Conservation (phyloP, 1,284 basidiomycete species). For the Termitomyces sp. region DNA sequence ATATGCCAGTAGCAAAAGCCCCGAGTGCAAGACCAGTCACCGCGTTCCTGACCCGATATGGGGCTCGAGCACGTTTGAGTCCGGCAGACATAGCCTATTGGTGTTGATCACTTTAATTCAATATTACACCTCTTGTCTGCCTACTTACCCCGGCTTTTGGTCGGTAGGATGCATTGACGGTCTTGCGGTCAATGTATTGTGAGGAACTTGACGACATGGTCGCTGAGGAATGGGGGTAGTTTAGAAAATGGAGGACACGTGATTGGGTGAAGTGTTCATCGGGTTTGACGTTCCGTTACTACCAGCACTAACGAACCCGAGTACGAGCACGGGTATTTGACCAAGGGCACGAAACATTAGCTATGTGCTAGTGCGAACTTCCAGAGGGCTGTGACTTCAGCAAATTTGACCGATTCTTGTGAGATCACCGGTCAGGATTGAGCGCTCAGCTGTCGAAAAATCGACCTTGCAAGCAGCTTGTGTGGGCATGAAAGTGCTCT, state of each 20-base stretch:
- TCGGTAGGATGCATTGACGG: conserved; percentile 34
- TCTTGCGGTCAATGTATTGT: conserved; percentile 34
- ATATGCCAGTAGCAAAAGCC: conserved; percentile 79
- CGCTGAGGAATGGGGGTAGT: neutral
- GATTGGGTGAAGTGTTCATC: neutral
- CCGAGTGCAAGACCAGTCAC: conserved; percentile 72
- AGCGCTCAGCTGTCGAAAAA: too few relatives aligned
- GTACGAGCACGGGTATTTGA: neutral
- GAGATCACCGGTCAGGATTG: neutral
- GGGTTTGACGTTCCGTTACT: too few relatives aligned
- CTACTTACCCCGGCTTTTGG: conserved; percentile 34
- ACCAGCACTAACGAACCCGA: neutral
- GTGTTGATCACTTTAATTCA: neutral
- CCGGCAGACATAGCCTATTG: conserved; percentile 78
- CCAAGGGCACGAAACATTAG: neutral
- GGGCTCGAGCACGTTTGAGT: conserved; percentile 81
- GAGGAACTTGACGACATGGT: conserved; percentile 15
- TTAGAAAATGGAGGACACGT: conserved; percentile 11
- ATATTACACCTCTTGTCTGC: neutral
- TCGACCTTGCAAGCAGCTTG: neutral
- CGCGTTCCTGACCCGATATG: conserved; percentile 76
- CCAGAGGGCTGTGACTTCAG: neutral
- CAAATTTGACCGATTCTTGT: too few relatives aligned
- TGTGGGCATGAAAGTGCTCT: neutral
- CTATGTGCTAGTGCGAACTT: neutral